A percentile compares a stretch with the other conserved stretches of the same genome.
These are phyloP conservation scores for Acanthamoeba royreba DNA, from an alignment of 208 protist species.

Conservation along the genomic window DNA sequence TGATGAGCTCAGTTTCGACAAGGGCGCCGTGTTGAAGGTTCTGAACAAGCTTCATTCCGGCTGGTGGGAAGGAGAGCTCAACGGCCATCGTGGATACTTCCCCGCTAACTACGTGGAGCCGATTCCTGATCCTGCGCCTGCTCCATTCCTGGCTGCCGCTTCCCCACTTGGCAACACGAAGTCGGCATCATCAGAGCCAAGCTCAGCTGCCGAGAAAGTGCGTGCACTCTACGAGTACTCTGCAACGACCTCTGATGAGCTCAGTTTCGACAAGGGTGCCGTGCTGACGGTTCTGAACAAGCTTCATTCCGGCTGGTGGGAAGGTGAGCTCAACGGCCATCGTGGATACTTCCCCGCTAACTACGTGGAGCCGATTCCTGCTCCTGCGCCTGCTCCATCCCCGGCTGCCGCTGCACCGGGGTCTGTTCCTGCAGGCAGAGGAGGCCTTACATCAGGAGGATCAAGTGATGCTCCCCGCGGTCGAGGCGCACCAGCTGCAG, in stretches of 20 bases:
- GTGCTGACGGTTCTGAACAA: background rate
- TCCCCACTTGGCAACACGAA: too few species aligned
- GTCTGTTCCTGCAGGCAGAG: background rate
- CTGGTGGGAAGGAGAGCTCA: slow-evolving; percentile 32
- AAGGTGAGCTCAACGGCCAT: slow-evolving; percentile 18
- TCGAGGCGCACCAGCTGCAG: too few species aligned
- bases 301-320: background rate
- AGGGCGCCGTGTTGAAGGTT: background rate
- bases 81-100: background rate
- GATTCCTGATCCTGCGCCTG: background rate
- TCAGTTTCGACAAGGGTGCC: background rate
- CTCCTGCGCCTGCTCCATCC: background rate
- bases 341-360: background rate
- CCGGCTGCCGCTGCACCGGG: background rate
- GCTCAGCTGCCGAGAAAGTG: too few species aligned
- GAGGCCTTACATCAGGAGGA: too few species aligned
- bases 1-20: background rate
- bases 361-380: background rate
- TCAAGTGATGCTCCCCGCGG: too few species aligned
- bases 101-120: background rate
- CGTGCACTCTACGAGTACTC: slow-evolving; percentile 8
- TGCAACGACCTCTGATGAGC: background rate
- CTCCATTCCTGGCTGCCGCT: too few species aligned
- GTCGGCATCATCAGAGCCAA: too few species aligned
- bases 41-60: background rate